Evolutionary conservation across 306 rosid genomes (phyloP).

Genomic region (Quercus glauca): DNA sequence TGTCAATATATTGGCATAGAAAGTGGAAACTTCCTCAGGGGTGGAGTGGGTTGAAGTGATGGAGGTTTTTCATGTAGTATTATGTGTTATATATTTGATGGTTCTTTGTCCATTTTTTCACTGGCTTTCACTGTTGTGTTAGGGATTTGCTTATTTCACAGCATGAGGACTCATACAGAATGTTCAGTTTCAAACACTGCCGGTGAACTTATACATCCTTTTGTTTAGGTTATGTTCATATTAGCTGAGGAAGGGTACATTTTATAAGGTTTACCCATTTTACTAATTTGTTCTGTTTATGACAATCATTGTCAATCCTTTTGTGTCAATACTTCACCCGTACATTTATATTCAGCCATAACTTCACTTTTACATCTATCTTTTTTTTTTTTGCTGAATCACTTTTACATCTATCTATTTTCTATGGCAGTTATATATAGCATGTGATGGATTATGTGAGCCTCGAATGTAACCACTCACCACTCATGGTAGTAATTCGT

Average conservation of each 20-base stretch:
- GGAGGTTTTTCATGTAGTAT: conserved; percentile 21
- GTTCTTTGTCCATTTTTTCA: conserved; percentile 32
- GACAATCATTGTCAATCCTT: conserved; percentile 18
- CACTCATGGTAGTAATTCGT: too few species aligned
- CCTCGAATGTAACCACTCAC: too few species aligned
- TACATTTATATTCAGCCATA: background rate
- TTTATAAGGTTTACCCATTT: conserved; percentile 16
- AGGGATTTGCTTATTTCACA: conserved; percentile 14
- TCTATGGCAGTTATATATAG: too few species aligned
- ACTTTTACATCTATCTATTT: too few species aligned
- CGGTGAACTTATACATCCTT: conserved; percentile 3
- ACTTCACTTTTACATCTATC: too few species aligned
- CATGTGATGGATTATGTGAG: too few species aligned
- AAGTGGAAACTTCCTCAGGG: conserved; percentile 90
- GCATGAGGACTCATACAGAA: conserved; percentile 18
- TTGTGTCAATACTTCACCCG: conserved; percentile 14
- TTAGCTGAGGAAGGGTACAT: conserved; percentile 30
- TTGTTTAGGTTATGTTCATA: conserved; percentile 28
- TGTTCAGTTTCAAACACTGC: conserved; percentile 22
- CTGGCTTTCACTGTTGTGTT: conserved; percentile 30
- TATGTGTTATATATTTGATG: conserved; percentile 35
- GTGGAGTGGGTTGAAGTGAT: conserved; percentile 44
- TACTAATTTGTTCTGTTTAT: conserved; percentile 1
- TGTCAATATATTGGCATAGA: conserved; percentile 94
- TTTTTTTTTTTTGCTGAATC: too few species aligned